phyloP scores from a whole-genome alignment of 2,329 filamentous ascomycete species.

The Seiridium unicorne region DNA sequence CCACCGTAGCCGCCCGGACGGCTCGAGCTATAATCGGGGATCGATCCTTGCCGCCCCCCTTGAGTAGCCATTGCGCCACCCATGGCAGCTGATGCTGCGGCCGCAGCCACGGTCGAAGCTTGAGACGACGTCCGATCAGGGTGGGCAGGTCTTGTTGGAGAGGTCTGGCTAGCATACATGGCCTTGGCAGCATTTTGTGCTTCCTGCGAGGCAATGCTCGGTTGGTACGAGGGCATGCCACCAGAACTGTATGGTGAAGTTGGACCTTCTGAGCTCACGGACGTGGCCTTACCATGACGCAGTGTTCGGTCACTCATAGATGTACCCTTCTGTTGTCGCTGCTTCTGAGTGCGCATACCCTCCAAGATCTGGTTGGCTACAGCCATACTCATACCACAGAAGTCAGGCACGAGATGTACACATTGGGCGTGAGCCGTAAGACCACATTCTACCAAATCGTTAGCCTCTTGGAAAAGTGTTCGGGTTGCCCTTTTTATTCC shows the following conservation, averaged over 20 bases:
- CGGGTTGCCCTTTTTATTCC: neutral
- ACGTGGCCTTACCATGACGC: slow-evolving; percentile 49
- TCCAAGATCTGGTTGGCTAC: slow-evolving; percentile 91
- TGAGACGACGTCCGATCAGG: slow-evolving; percentile 52
- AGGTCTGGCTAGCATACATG: slow-evolving; percentile 56
- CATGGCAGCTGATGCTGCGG: slow-evolving; percentile 59
- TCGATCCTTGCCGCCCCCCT: slow-evolving; percentile 20
- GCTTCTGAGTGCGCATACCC: slow-evolving; percentile 78
- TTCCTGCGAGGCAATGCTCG: slow-evolving; percentile 43
- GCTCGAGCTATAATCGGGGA: slow-evolving; percentile 30
- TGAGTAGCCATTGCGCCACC: slow-evolving; percentile 41
- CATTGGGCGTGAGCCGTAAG: slow-evolving; percentile 90
- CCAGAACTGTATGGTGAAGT: slow-evolving; percentile 25
- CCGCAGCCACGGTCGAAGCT: slow-evolving; percentile 52
- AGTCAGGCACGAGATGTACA: slow-evolving; percentile 94
- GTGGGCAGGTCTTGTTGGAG: slow-evolving; percentile 48
- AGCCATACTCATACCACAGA: slow-evolving; percentile 99
- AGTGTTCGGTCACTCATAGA: slow-evolving; percentile 67
- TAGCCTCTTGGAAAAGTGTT: slow-evolving; percentile 16
- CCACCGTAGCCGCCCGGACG: slow-evolving; percentile 28
- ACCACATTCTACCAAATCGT: slow-evolving; percentile 67
- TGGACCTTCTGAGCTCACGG: slow-evolving; percentile 32
- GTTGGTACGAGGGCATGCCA: slow-evolving; percentile 23
- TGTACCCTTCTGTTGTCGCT: slow-evolving; percentile 58
- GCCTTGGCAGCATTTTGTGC: slow-evolving; percentile 64